Evolutionary conservation across 768 basidiomycete species (phyloP), one percentile per base, ranked within the genome.

Genomic region (Lactarius vividus): DNA sequence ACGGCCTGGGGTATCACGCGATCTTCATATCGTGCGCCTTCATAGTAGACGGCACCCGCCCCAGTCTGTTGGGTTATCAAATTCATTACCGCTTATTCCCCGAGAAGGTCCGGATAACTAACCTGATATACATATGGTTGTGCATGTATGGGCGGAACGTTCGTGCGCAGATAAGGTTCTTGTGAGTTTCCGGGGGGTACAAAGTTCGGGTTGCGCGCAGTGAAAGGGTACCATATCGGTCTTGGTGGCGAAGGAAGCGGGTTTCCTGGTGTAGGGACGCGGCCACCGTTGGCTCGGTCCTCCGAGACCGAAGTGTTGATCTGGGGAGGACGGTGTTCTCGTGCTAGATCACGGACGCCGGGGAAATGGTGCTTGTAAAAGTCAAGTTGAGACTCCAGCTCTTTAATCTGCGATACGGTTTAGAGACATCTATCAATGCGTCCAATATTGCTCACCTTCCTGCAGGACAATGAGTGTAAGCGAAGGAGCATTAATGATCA

Each of bases 41-140:
- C 56, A 53, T 58, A 62, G n/a, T 7, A 69, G 7, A 66, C 65
- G 2, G 64, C 65, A 58, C 67, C 67, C 10, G 57, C 59, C 1
- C 67, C 61, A 18, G 66, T 67, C 62, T 63, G 53, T 44, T 35
- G 9, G 35, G 5, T n/a, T 9, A 37, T 29, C n/a, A 28, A 26
- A 16, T 11, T 57, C 28, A 58, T 56, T 3, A 39, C 28, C n/a
- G 35, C 28, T 55, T 6, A 44, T 44, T 33, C 16, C 7, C 18
- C 20, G 16, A 44, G 5, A 33, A 13, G 18, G 26, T 46, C n/a
- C 49, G 15, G 29, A 37, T 54, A 23, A 63, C 57, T 26, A n/a
- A 67, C 66, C 66, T 59, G 66, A n/a, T 63, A 35, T 31, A 16
- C 66, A 39, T 67, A 67, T 1, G 61, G 66, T 53, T 66, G 60